Percentiles rank a stretch among this genome's conserved stretches.
Evolutionary conservation across 2,329 filamentous ascomycete genomes (phyloP).

Genomic region (Aspergillus neoniger): DNA sequence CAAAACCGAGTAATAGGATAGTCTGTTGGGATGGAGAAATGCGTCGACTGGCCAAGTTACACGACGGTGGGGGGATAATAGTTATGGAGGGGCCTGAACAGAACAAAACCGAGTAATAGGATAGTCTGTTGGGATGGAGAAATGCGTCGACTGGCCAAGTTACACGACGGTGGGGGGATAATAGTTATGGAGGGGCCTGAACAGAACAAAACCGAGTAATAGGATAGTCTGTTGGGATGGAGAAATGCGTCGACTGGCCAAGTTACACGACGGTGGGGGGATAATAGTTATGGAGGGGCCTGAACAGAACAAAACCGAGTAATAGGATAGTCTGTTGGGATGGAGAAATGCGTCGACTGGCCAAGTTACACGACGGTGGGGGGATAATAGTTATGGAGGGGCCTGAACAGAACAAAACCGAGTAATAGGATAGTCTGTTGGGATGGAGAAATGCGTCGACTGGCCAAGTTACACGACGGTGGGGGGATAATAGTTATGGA

Average conservation of each 20-base stretch:
- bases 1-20: neutral
- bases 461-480: neutral
- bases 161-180: neutral
- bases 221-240: no score
- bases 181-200: neutral
- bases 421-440: neutral
- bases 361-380: neutral
- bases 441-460: neutral
- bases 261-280: neutral
- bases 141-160: neutral
- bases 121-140: no score
- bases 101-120: neutral
- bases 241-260: neutral
- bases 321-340: neutral
- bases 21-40: no score
- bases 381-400: neutral
- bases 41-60: neutral
- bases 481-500: neutral
- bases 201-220: neutral
- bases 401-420: neutral
- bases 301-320: neutral
- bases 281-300: neutral
- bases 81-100: neutral
- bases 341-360: neutral
- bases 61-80: neutral